Conservation (phyloP, 2,329 filamentous ascomycete genomes). For the Hymenotorrendiella dingleyae region DNA sequence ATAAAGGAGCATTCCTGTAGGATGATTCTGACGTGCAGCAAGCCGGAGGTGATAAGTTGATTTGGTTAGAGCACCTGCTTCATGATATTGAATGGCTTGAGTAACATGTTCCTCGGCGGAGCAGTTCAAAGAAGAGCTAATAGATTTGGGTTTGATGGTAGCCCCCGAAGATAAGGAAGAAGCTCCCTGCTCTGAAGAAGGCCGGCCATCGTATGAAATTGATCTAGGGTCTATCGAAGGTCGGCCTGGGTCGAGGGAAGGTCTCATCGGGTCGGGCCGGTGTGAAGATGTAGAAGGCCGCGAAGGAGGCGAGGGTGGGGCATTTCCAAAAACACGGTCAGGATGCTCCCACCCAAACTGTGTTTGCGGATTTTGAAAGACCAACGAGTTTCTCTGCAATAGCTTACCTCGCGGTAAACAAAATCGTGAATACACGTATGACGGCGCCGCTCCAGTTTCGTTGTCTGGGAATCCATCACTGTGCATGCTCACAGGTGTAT, state of each 20-base stretch:
- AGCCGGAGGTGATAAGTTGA: constrained; percentile 94
- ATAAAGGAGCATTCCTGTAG: constrained; percentile 93
- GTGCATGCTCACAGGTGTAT: constrained; percentile 67
- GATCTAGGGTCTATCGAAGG: constrained; percentile 41
- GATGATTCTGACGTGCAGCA: constrained; percentile 77
- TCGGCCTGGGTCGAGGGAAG: constrained; percentile 39
- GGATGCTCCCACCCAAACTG: constrained; percentile 57
- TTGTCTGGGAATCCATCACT: constrained; percentile 60
- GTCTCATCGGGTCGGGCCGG: constrained; percentile 40
- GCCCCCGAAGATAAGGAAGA: constrained; percentile 20
- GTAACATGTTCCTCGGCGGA: constrained; percentile 83
- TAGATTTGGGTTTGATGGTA: constrained; percentile 38
- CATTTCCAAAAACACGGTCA: constrained; percentile 37
- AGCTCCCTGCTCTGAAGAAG: constrained; percentile 37
- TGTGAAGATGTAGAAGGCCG: constrained; percentile 51
- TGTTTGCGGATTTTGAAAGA: constrained; percentile 49
- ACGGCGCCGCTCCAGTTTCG: constrained; percentile 51
- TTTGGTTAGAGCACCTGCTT: constrained; percentile 80
- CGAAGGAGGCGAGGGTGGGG: constrained; percentile 57
- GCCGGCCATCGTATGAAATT: constrained; percentile 46
- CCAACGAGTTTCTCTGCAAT: constrained; percentile 60
- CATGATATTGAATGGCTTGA: constrained; percentile 85
- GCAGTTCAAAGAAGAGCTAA: constrained; percentile 57
- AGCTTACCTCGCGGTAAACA: constrained; percentile 75
- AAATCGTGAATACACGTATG: constrained; percentile 85